Evolutionary conservation across 1,139 yeast species (phyloP).

Genomic region (Kodamaea sp.): DNA sequence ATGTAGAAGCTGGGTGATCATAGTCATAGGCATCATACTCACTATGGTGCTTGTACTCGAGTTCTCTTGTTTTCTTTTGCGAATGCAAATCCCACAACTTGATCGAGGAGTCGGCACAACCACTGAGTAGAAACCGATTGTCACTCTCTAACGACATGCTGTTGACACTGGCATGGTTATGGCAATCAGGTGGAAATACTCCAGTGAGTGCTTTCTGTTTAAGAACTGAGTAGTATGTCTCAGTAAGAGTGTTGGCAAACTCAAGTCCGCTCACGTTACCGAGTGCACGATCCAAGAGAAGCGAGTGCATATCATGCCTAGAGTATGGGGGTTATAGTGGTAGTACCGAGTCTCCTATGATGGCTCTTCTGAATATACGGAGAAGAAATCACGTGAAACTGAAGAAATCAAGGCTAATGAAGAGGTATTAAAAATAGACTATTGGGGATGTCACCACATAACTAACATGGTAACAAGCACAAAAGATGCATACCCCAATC

Average conservation of each 20-base stretch:
- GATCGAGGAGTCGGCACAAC: constrained; percentile 76
- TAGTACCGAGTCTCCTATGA: no score
- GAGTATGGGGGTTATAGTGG: no score
- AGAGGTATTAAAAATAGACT: no score
- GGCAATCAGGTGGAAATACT: constrained; percentile 43
- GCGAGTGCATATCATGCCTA: constrained; percentile 34
- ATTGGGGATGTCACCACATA: no score
- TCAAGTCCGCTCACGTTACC: constrained; percentile 33
- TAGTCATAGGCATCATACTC: constrained; percentile 23
- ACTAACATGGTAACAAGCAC: no score
- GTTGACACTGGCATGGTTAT: constrained; percentile 56
- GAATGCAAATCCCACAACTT: constrained; percentile 57
- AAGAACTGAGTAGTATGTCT: constrained; percentile 38
- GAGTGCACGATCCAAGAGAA: constrained; percentile 35
- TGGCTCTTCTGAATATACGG: no score
- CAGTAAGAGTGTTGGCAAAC: constrained; percentile 41
- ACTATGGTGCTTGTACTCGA: constrained; percentile 11
- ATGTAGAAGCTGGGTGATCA: constrained; percentile 29
- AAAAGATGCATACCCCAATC: no score
- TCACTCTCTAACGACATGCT: constrained; percentile 64
- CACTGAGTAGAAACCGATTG: constrained; percentile 59
- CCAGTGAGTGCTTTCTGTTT: constrained; percentile 24
- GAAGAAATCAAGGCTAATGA: no score
- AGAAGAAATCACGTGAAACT: no score
- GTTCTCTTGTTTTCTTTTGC: constrained; percentile 18